These are phyloP conservation scores for Kodamaea restingae DNA, from an alignment of 805 yeast genomes.

Conservation along the genomic window DNA sequence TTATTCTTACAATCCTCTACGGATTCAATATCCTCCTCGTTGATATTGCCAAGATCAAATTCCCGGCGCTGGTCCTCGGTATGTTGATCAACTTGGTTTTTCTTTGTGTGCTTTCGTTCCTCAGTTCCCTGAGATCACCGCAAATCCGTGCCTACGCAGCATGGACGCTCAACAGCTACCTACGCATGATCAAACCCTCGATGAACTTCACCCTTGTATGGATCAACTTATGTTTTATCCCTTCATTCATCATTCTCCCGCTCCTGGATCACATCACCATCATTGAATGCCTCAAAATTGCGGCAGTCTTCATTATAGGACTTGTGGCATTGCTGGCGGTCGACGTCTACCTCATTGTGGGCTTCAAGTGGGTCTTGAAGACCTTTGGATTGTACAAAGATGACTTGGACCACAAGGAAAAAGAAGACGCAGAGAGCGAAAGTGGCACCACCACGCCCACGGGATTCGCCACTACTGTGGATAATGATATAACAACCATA, in stretches of 20 bases:
- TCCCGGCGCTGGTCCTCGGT: conserved; percentile 70
- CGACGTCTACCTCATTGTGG: conserved; percentile 28
- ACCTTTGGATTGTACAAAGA: conserved; percentile 8
- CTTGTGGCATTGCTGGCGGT: conserved; percentile 47
- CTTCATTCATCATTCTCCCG: conserved; percentile 71
- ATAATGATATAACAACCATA: conserved; percentile 39
- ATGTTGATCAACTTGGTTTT: conserved; percentile 56
- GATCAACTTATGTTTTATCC: conserved; percentile 77
- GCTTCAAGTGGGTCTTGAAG: conserved; percentile 9
- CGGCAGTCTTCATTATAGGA: conserved; percentile 69
- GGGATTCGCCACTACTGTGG: conserved; percentile 21
- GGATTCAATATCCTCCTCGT: conserved; percentile 49
- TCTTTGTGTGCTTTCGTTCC: conserved; percentile 35
- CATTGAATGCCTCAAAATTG: conserved; percentile 67
- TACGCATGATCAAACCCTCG: conserved; percentile 50
- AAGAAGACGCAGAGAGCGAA: conserved; percentile 17
- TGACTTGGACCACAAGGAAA: conserved; percentile 7
- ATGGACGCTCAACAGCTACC: conserved; percentile 27
- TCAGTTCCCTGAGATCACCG: conserved; percentile 10
- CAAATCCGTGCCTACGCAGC: conserved; percentile 13
- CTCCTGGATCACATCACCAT: conserved; percentile 61
- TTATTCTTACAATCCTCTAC: conserved; percentile 45
- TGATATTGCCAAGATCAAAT: conserved; percentile 43
- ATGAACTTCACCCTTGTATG: conserved; percentile 67
- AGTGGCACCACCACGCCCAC: conserved; percentile 8